phyloP scores from a whole-genome alignment of 2,329 filamentous ascomycete genomes.

The Pseudogymnoascus sp. region DNA sequence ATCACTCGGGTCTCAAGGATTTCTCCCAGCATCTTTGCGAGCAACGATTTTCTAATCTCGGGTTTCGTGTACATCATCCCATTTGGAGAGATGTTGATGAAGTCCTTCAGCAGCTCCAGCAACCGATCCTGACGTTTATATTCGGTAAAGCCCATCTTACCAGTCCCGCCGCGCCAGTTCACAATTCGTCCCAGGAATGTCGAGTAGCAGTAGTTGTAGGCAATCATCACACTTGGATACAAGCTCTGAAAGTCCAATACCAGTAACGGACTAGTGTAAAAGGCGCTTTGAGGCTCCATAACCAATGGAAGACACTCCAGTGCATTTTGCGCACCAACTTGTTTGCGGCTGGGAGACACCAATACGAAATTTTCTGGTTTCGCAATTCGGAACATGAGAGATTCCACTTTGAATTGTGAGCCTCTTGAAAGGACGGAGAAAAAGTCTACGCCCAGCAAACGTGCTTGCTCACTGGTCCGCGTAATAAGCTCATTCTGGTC shows the following conservation, averaged over 20 bases:
- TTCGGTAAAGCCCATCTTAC: slow-evolving; percentile 86
- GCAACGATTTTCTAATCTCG: slow-evolving; percentile 76
- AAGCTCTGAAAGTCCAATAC: slow-evolving; percentile 94
- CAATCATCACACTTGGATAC: slow-evolving; percentile 97
- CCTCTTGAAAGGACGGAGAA: slow-evolving; percentile 92
- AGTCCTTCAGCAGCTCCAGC: slow-evolving; percentile 68
- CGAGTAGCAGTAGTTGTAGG: slow-evolving; percentile 98
- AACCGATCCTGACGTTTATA: slow-evolving; percentile 71
- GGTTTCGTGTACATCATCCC: slow-evolving; percentile 92
- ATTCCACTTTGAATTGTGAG: slow-evolving; percentile 98
- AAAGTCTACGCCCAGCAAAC: slow-evolving; percentile 89
- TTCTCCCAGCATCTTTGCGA: slow-evolving; percentile 94
- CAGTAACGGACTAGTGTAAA: slow-evolving; percentile 82
- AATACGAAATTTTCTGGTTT: slow-evolving; percentile 93
- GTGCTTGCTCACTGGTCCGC: slow-evolving; percentile 87
- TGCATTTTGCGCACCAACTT: slow-evolving; percentile 89
- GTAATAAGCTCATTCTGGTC: slow-evolving; percentile 83
- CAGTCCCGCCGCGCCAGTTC: slow-evolving; percentile 76
- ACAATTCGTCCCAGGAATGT: slow-evolving; percentile 84
- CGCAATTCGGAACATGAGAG: slow-evolving; percentile 95
- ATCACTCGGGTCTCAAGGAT: slow-evolving; percentile 94
- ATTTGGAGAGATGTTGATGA: slow-evolving; percentile 90
- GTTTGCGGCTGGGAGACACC: slow-evolving; percentile 80
- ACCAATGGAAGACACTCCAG: slow-evolving; percentile 90
- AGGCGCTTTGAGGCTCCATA: slow-evolving; percentile 93